A percentile compares a stretch with the other conserved stretches of the same genome.
Evolutionary conservation across 2,329 filamentous ascomycete species (phyloP).

Genomic region (Fusarium luffae): DNA sequence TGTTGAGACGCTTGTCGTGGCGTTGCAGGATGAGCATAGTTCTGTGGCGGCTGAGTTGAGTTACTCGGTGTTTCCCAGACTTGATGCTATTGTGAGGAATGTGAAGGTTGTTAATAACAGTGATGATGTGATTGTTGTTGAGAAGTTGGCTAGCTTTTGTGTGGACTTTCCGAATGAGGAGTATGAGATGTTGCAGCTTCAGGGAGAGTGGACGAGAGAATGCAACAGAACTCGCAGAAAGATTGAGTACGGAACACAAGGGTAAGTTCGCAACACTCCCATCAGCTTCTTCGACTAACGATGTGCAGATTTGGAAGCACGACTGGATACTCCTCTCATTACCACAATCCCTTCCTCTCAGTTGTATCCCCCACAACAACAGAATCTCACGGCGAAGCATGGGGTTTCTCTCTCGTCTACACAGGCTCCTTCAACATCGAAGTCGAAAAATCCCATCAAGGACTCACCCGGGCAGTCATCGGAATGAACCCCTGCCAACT

Average conservation of each 20-base stretch:
- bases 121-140: slow-evolving; percentile 61
- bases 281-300: not conserved
- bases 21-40: slow-evolving; percentile 68
- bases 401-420: slow-evolving; percentile 73
- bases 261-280: no score
- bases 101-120: slow-evolving; percentile 71
- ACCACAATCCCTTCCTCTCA: slow-evolving; percentile 73
- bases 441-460: slow-evolving; percentile 72
- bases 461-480: slow-evolving; percentile 68
- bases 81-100: slow-evolving; percentile 70
- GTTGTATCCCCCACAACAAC: slow-evolving; percentile 67
- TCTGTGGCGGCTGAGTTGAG: slow-evolving; percentile 67
- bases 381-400: slow-evolving; percentile 69
- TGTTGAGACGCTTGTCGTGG: slow-evolving; percentile 68
- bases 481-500: slow-evolving; percentile 71
- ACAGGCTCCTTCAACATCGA: slow-evolving; percentile 70
- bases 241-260: slow-evolving; percentile 66
- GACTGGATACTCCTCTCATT: slow-evolving; percentile 70
- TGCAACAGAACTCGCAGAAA: slow-evolving; percentile 64
- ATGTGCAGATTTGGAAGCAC: slow-evolving; percentile 66
- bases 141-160: slow-evolving; percentile 69
- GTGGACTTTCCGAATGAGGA: slow-evolving; percentile 70
- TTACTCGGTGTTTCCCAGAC: slow-evolving; percentile 72
- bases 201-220: slow-evolving; percentile 72
- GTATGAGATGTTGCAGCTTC: slow-evolving; percentile 70